Evolutionary conservation across 2,329 filamentous ascomycete species (phyloP), one percentile per base, ranked within the genome.

Genomic region (Epicoccum nigrum): DNA sequence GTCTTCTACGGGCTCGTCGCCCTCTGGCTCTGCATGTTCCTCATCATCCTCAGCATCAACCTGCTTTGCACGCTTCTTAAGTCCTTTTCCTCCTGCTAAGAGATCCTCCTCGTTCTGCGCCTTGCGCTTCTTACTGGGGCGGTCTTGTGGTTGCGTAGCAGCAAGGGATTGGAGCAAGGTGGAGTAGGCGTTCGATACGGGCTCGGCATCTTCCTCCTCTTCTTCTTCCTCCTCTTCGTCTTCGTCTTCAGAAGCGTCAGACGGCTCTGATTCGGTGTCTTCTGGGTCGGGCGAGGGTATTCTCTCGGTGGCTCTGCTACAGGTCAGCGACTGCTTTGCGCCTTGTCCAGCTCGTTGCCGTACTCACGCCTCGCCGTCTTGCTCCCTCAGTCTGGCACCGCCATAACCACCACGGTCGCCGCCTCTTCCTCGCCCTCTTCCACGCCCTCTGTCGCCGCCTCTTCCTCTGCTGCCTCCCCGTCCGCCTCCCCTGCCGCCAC

Each of bases 131-230:
- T 80, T 86, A 16, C 74, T 75, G 40, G 74, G 75, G 6, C 79
- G 80, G 27, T 76, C 77, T 19, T 47, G 43, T 34, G 13, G 68
- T 62, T 44, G 77, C 63, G 48, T 79, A 76, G 55, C 45, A 17
- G 58, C 56, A 17, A 86, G 76, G 2, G 84, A 76, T 55, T 83
- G 79, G 13, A 87, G 72, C 13, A 87, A 73, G 39, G 79, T 73
- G 47, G 79, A 82, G 64, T 86, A 87, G 8, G 83, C 79, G 50
- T 71, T 73, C 4, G 67, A 59, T 19, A 51, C 46, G 23, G 69
- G 60, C 16, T 69, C 58, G 12, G 60, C 62, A 33, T 65, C 64
- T 3, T 56, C 59, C 6, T 49, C 45, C 2, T 49, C 43, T 13
- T 39, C 35, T 13, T 38, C 35, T 30, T 59, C 56, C 16, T 59